These are phyloP conservation scores for Xylogone sp. DNA, from an alignment of 2,329 filamentous ascomycete species.

Conservation along the genomic window DNA sequence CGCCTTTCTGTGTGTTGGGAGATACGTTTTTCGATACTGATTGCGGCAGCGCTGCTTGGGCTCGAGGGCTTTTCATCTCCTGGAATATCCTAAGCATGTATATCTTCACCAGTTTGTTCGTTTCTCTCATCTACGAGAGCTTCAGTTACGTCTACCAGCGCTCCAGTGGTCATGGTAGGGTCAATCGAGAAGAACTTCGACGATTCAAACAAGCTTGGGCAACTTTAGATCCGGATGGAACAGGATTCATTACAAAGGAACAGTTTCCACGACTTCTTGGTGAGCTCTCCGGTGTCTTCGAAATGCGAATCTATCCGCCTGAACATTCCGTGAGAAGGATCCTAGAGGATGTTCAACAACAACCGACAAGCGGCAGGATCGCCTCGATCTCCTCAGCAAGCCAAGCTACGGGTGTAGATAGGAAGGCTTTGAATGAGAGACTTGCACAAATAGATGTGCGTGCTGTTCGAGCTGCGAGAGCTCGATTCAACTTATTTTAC, in stretches of 20 bases:
- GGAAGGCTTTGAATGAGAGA: slow-evolving; percentile 70
- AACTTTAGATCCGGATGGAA: slow-evolving; percentile 86
- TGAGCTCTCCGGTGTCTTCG: slow-evolving; percentile 90
- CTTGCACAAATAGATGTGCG: slow-evolving; percentile 69
- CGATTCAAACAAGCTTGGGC: slow-evolving; percentile 99
- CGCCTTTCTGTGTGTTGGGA: slow-evolving; percentile 75
- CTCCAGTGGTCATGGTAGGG: slow-evolving; percentile 84
- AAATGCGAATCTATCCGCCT: slow-evolving; percentile 93
- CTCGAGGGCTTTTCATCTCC: slow-evolving; percentile 81
- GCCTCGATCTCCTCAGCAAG: slow-evolving; percentile 49
- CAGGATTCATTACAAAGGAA: slow-evolving; percentile 86
- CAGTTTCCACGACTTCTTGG: slow-evolving; percentile 84
- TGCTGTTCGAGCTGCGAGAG: slow-evolving; percentile 70
- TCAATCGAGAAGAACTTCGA: slow-evolving; percentile 90
- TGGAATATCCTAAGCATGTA: slow-evolving; percentile 99
- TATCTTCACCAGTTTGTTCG: slow-evolving; percentile 97
- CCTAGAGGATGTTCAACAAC: slow-evolving; percentile 70
- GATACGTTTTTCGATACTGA: slow-evolving; percentile 79
- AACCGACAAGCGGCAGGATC: slow-evolving; percentile 34
- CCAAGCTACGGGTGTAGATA: slow-evolving; percentile 58
- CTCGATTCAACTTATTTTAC: slow-evolving; percentile 89
- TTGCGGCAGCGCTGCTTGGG: slow-evolving; percentile 88
- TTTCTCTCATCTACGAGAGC: slow-evolving; percentile 97
- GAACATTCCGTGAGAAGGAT: slow-evolving; percentile 86
- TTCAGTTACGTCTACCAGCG: slow-evolving; percentile 99